These are phyloP conservation scores for Allium cepa DNA, from an alignment of 106 monocot genomes.

Conservation along the genomic window DNA sequence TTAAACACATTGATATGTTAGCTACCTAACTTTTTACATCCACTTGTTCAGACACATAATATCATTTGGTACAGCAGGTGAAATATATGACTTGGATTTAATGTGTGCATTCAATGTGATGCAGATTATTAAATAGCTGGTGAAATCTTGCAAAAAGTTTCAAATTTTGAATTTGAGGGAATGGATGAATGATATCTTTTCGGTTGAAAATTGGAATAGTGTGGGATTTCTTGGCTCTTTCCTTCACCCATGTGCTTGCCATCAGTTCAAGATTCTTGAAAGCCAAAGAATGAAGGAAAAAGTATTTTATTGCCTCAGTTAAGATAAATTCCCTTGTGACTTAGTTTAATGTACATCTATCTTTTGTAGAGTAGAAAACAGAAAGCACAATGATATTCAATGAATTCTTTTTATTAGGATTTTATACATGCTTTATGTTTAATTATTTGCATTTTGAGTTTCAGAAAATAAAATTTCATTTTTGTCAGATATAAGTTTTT, in stretches of 20 bases:
- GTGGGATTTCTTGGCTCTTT: conserved; percentile 6
- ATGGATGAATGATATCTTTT: not conserved
- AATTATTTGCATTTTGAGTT: conserved; percentile 1
- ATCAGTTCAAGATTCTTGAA: not conserved
- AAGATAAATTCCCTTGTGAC: too few species aligned
- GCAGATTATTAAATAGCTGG: conserved; percentile 8
- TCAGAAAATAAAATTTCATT: too few species aligned
- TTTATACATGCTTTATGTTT: not conserved
- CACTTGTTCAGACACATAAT: too few species aligned
- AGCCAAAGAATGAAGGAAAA: not conserved
- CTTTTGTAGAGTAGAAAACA: too few species aligned
- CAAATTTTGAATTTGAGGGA: conserved; percentile 6
- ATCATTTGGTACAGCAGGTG: too few species aligned
- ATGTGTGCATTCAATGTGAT: conserved; percentile 2
- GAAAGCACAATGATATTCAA: not conserved
- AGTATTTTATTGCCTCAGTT: not conserved
- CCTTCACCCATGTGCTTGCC: conserved; percentile 8
- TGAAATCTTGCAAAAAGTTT: not conserved
- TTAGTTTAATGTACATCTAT: too few species aligned
- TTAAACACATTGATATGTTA: not conserved
- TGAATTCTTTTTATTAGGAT: conserved; percentile 5
- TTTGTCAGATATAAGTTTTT: too few species aligned
- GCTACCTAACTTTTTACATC: too few species aligned
- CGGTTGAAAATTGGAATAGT: not conserved
- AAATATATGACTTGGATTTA: not conserved